Conservation (phyloP, 2,329 filamentous ascomycete species). For the Parasarocladium wereldwijsianum region DNA sequence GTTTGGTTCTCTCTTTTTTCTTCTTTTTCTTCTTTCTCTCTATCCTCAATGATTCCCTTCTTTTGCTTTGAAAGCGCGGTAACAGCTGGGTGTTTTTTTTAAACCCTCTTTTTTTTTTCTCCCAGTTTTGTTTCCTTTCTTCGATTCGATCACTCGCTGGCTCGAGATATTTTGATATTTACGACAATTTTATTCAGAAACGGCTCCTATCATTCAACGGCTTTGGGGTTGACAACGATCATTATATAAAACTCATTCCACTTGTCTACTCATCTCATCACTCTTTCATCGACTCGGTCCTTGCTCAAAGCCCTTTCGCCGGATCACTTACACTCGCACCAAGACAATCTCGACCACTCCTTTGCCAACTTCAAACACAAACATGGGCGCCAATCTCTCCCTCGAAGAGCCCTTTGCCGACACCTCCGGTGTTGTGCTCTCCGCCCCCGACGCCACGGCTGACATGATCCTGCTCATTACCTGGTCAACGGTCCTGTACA, state of each 20-base stretch:
- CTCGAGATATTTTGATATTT: conserved; percentile 1
- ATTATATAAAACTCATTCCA: neutral
- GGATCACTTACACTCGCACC: neutral
- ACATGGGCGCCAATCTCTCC: conserved; percentile 26
- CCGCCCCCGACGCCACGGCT: conserved; percentile 14
- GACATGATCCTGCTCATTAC: conserved; percentile 18
- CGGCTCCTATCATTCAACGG: neutral
- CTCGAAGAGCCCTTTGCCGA: conserved; percentile 21
- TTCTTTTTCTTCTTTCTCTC: neutral
- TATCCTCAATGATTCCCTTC: neutral
- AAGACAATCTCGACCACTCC: neutral
- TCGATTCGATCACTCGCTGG: conserved; percentile 2
- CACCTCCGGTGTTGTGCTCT: conserved; percentile 19
- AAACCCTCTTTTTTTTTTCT: conserved; percentile 1
- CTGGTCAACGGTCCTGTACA: conserved; percentile 21
- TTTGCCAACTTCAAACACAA: conserved; percentile 4
- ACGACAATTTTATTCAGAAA: neutral
- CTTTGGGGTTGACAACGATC: neutral
- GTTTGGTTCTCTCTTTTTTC: conserved; percentile 4
- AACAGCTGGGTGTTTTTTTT: neutral
- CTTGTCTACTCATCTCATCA: neutral
- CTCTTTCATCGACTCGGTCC: neutral
- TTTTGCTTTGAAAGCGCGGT: neutral
- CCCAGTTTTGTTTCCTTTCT: conserved; percentile 1
- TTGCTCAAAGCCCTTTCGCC: neutral